Evolutionary conservation across 2,329 filamentous ascomycete genomes (phyloP).

Genomic region (Aspergillus bombycis): DNA sequence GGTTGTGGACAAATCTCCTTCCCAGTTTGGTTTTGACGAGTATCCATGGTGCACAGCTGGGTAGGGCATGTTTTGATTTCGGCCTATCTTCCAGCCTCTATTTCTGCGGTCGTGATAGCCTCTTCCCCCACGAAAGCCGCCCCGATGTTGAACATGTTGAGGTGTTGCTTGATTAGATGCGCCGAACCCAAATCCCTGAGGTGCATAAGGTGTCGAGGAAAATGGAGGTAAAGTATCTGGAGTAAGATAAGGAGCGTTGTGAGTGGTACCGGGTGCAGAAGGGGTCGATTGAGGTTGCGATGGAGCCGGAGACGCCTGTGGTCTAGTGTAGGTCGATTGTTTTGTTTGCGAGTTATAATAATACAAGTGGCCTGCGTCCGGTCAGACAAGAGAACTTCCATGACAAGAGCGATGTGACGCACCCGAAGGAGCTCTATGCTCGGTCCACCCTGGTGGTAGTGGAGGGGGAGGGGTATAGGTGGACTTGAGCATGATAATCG

Average conservation of each 20-base stretch:
- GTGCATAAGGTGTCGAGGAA: conserved; percentile 41
- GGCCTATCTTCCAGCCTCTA: conserved; percentile 76
- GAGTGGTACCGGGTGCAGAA: conserved; percentile 48
- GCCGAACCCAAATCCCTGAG: conserved; percentile 23
- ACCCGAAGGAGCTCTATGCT: conserved; percentile 84
- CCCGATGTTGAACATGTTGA: conserved; percentile 47
- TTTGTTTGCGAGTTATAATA: conserved; percentile 84
- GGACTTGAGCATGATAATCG: conserved; percentile 67
- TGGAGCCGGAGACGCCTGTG: conserved; percentile 46
- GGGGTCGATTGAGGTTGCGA: conserved; percentile 32
- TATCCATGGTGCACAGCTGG: conserved; percentile 82
- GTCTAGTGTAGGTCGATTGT: conserved; percentile 83
- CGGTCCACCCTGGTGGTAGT: conserved; percentile 83
- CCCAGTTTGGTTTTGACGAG: conserved; percentile 91
- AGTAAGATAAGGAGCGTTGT: conserved; percentile 31
- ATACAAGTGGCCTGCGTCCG: conserved; percentile 70
- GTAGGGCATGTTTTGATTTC: conserved; percentile 76
- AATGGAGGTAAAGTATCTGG: conserved; percentile 40
- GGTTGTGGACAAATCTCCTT: conserved; percentile 87
- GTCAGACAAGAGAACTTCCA: conserved; percentile 23
- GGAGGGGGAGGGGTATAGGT: conserved; percentile 72
- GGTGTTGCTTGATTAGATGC: conserved; percentile 18
- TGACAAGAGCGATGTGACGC: conserved; percentile 27
- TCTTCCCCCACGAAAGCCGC: conserved; percentile 53
- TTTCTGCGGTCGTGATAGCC: conserved; percentile 63